Evolutionary conservation across 331 rosid genomes (phyloP), one percentile per base, ranked within the genome.

Genomic region (Malus hybrid): DNA sequence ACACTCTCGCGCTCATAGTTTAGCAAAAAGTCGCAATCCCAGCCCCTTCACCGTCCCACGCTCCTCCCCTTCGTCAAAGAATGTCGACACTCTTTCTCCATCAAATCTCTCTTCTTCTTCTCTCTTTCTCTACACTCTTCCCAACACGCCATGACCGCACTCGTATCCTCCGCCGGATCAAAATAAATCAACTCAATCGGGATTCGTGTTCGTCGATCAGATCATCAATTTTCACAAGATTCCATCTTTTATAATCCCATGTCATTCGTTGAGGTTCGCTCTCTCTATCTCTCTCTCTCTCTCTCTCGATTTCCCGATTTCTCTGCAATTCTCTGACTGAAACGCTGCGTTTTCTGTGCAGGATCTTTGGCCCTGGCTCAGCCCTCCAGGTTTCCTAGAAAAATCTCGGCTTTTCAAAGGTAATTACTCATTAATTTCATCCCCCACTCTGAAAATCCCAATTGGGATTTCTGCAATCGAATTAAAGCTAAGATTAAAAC

Each of bases 281-380:
- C 76, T 12, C 56, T 28, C 28, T n/a, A 19, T 46, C 6, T 28
- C 28, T n/a, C 28, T 46, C 6, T 16, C 46, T 32, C 44, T 18
- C 11, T 3, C 22, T 66, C 19, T 32, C 70, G 18, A 10, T 15
- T 9, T 8, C 3, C 20, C 6, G 6, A 0, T 46, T 16, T 68
- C 64, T 59, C 5, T 20, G 10, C 42, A 15, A 29, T 29, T 64
- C 24, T 29, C 13, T 64, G 44, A 64, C 19, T 64, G 19, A 27
- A 50, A 55, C 48, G 31, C 60, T 4, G 3, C 59, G 9, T 10
- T 48, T 28, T 20, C 2, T 66, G 50, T 32, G 36, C 50, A 92
- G 99, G 96, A 90, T 86, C 61, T 92, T 22, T 86, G 86, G 96
- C 82, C 79, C 29, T 72, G 86, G 60, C 79, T 92, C 84, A 71